Base-by-base conservation (phyloP, 305 asterid genomes). In the Stenogyne calaminthoides region DNA sequence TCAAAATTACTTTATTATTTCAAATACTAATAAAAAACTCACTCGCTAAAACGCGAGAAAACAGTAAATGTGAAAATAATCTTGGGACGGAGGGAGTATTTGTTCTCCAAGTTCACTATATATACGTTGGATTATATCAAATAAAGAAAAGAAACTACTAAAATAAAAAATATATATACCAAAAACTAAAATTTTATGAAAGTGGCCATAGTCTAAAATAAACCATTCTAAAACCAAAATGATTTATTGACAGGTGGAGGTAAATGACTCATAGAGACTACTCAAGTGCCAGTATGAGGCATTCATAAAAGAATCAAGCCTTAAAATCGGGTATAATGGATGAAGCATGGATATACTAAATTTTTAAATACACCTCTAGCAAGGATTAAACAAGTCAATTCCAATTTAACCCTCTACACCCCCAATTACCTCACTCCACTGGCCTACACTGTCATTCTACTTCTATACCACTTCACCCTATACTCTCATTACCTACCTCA, bases 281-380 rank as follows among this genome's bases (percentile, higher is more conserved):
- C 19, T 29, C 52, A 47, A 79, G 54, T 46, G 12, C 49, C 12
- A 14, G 12, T 47, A 64, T 56, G 14, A 70, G 67, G 69, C 11
- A 40, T 64, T 37, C 20, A 65, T 36, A 42, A 42, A 71, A 65
- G 58, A 71, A 60, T 20, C 70, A 51, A 36, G 34, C 64, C 6
- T 15, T 58, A 39, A 20, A 57, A 11, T 39, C 5, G 39, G 29
- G 36, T 32, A 32, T 4, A 32, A 32, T 4, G 36, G 36, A 32
- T 32, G 36, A 32, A 32, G 36, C 36, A 32, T 32, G 36, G 36
- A 32, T 4, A 32, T 32, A 32, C 36, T 32, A 32, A 32, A 32
- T 32, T 32, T 32, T 32, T 27, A 27, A 27, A 27, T 27, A 27
- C 32, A 27, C 32, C 32, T 27, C 32, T 27, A 27, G 32, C 32